These are phyloP conservation scores for Neobulgaria alba DNA, from an alignment of 2,329 filamentous ascomycete species.

Conservation along the genomic window DNA sequence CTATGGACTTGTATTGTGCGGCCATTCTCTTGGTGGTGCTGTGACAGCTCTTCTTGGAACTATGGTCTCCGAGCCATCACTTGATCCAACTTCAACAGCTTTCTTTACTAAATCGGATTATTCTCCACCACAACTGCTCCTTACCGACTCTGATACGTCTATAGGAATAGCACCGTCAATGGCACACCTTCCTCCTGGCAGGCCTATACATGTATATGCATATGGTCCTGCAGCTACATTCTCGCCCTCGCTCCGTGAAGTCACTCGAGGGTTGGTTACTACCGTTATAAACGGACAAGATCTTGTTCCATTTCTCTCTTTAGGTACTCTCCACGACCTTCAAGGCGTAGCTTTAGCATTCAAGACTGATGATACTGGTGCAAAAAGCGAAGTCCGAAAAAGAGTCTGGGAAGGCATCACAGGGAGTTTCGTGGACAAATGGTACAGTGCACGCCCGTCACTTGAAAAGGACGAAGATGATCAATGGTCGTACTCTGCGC, in stretches of 20 bases:
- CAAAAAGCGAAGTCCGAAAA: constrained; percentile 56
- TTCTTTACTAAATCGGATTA: constrained; percentile 54
- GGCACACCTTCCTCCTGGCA: constrained; percentile 52
- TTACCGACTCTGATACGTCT: constrained; percentile 46
- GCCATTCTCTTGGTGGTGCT: constrained; percentile 46
- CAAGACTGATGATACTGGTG: constrained; percentile 60
- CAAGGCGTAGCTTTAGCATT: constrained; percentile 65
- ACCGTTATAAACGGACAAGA: constrained; percentile 66
- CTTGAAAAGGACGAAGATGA: constrained; percentile 46
- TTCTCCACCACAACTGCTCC: constrained; percentile 61
- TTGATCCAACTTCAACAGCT: constrained; percentile 31
- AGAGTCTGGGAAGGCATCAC: constrained; percentile 59
- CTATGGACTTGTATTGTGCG: constrained; percentile 47
- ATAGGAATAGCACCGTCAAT: constrained; percentile 23
- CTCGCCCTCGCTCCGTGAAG: constrained; percentile 59
- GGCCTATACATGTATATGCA: constrained; percentile 71
- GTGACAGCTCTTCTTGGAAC: constrained; percentile 47
- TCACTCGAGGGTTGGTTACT: constrained; percentile 66
- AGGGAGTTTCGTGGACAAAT: constrained; percentile 51
- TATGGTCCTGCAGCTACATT: constrained; percentile 69
- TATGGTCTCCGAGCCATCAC: constrained; percentile 41
- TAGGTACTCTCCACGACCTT: constrained; percentile 67
- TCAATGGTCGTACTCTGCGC: constrained; percentile 59
- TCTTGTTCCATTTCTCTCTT: constrained; percentile 63
- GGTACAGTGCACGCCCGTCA: constrained; percentile 39